Conservation (phyloP, 371 early-diverging fungal genomes). For the Mucor mucedo region DNA sequence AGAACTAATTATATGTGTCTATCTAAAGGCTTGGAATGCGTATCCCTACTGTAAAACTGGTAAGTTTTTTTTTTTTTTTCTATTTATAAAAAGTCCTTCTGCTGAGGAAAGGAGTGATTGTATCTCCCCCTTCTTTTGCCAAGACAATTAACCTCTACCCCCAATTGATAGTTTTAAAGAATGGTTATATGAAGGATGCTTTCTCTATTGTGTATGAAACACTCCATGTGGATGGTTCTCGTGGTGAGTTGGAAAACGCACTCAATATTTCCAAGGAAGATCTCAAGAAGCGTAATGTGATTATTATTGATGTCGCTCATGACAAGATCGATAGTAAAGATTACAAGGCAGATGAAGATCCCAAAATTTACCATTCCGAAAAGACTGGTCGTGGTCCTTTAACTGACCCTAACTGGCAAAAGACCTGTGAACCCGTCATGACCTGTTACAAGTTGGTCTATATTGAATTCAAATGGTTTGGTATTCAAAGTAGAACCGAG, state of each 20-base stretch:
- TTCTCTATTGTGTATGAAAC: conserved; percentile 79
- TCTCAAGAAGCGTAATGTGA: conserved; percentile 63
- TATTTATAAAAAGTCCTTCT: conserved; percentile 1
- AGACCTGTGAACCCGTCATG: conserved; percentile 71
- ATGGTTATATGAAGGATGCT: conserved; percentile 72
- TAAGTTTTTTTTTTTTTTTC: conserved; percentile 32
- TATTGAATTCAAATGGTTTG: conserved; percentile 75
- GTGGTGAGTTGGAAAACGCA: conserved; percentile 75
- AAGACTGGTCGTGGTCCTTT: conserved; percentile 78
- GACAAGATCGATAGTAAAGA: conserved; percentile 56
- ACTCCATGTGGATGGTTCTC: conserved; percentile 69
- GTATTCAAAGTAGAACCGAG: conserved; percentile 66
- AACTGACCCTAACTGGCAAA: conserved; percentile 34
- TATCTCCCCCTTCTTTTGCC: neutral
- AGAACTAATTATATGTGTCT: neutral
- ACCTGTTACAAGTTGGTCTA: conserved; percentile 78
- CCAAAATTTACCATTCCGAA: conserved; percentile 60
- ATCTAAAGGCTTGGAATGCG: conserved; percentile 76
- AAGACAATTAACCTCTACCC: neutral
- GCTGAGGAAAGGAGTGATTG: neutral
- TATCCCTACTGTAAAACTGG: conserved; percentile 83
- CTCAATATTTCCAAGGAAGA: conserved; percentile 44
- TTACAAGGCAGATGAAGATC: conserved; percentile 70
- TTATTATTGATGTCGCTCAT: conserved; percentile 66
- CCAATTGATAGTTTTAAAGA: conserved; percentile 38